These are phyloP conservation scores for Parachlorella kessleri DNA, from an alignment of 139 green algal genomes.

Conservation along the genomic window DNA sequence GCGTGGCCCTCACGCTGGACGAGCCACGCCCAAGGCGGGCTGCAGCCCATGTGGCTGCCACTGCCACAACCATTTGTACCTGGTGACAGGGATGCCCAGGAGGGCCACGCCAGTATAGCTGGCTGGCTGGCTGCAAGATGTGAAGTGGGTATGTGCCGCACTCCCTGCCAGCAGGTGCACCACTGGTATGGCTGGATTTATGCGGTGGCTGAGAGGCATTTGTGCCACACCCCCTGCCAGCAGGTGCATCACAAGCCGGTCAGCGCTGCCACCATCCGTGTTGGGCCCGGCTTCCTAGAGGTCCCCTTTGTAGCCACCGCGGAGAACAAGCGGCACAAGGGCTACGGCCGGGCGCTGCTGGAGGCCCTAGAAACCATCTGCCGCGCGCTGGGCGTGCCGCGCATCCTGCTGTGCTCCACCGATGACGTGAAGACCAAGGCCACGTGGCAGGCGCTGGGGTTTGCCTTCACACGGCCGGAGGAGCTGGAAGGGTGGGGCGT, in stretches of 20 bases:
- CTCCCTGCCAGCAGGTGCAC: slow-evolving; percentile 54
- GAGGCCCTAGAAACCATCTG: slow-evolving; percentile 84
- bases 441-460: slow-evolving; percentile 87
- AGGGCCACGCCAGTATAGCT: too few relatives aligned
- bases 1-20: too few relatives aligned
- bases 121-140: too few relatives aligned
- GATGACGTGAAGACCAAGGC: slow-evolving; percentile 55
- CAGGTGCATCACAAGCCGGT: slow-evolving; percentile 77
- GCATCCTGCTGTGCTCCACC: slow-evolving; percentile 68
- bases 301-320: slow-evolving; percentile 90
- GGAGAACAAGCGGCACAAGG: slow-evolving; percentile 51
- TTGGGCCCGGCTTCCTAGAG: slow-evolving; percentile 82
- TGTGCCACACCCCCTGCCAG: slow-evolving; percentile 24
- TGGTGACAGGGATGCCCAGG: too few relatives aligned
- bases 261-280: slow-evolving; percentile 84
- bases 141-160: too few relatives aligned
- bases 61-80: background rate
- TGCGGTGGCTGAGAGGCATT: too few relatives aligned
- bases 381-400: slow-evolving; percentile 41
- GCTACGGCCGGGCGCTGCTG: slow-evolving; percentile 85
- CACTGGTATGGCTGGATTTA: too few relatives aligned
- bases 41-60: too few relatives aligned
- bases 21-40: too few relatives aligned
- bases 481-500: slow-evolving; percentile 79
- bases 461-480: slow-evolving; percentile 65